phyloP scores from a whole-genome alignment of 768 basidiomycete species.

The Cystofilobasidium ferigula region DNA sequence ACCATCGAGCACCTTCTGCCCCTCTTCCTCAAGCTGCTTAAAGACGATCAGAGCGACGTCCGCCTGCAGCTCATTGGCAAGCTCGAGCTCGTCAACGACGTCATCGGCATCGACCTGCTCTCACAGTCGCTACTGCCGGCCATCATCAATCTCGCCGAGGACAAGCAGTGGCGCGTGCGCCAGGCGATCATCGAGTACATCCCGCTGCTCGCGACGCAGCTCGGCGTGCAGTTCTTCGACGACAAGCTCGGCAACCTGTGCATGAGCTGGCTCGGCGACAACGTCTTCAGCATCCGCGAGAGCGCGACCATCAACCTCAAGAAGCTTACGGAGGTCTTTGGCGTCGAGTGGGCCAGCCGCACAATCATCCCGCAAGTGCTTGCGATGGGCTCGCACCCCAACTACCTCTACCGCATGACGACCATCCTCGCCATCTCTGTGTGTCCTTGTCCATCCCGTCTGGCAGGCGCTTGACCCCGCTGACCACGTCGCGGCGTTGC shows the following conservation, averaged over 20 bases:
- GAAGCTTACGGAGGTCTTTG: slow-evolving; percentile 95
- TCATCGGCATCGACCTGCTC: slow-evolving; percentile 93
- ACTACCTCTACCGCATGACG: slow-evolving; percentile 96
- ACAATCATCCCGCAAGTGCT: slow-evolving; percentile 95
- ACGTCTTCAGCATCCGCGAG: slow-evolving; percentile 94
- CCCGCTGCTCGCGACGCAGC: slow-evolving; percentile 94
- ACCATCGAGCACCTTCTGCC: slow-evolving; percentile 96
- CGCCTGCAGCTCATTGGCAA: slow-evolving; percentile 97
- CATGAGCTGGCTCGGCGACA: slow-evolving; percentile 98
- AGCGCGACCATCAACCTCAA: slow-evolving; percentile 95
- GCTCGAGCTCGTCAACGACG: slow-evolving; percentile 85
- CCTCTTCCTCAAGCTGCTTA: slow-evolving; percentile 86
- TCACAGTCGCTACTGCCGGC: slow-evolving; percentile 92
- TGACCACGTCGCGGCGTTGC: slow-evolving; percentile 8
- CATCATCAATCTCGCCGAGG: slow-evolving; percentile 93
- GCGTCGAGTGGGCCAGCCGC: slow-evolving; percentile 88
- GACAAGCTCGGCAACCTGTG: slow-evolving; percentile 92
- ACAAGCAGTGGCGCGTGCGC: slow-evolving; percentile 98
- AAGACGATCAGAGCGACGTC: slow-evolving; percentile 98
- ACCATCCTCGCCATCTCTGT: slow-evolving; percentile 98
- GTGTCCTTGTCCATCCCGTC: slow-evolving; percentile 33
- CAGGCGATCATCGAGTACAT: slow-evolving; percentile 99
- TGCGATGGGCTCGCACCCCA: slow-evolving; percentile 91
- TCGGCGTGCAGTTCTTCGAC: slow-evolving; percentile 93
- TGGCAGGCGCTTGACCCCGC: background rate